These are phyloP conservation scores for Kwoniella pini DNA, from an alignment of 768 basidiomycete genomes.

Conservation along the genomic window DNA sequence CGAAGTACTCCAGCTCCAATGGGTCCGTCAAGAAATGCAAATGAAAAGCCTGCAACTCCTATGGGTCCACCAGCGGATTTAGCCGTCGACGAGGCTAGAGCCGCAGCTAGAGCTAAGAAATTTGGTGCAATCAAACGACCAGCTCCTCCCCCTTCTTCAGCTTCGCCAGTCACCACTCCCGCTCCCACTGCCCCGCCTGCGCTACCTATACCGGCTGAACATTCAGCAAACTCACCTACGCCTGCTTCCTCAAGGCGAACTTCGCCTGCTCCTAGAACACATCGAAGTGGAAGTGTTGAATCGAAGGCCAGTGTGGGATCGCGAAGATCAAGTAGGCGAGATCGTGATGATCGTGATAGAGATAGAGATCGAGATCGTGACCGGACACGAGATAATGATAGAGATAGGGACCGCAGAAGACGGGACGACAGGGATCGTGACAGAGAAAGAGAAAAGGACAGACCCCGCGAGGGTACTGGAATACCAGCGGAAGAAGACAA, in stretches of 20 bases:
- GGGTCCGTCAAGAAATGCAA: conserved; percentile 9
- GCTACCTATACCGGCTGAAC: neutral
- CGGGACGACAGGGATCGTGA: conserved; percentile 14
- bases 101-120: conserved; percentile 40
- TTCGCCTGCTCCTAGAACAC: conserved; percentile 18
- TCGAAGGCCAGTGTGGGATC: conserved; percentile 33
- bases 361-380: conserved; percentile 25
- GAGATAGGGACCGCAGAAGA: conserved; percentile 13
- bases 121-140: conserved; percentile 36
- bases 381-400: conserved; percentile 7
- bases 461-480: neutral
- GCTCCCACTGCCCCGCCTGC: conserved; percentile 5
- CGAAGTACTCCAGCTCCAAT: conserved; percentile 8
- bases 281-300: conserved; percentile 36
- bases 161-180: conserved; percentile 5
- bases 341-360: conserved; percentile 22
- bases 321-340: conserved; percentile 15
- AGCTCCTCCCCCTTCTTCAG: conserved; percentile 14
- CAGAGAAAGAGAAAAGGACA: conserved; percentile 9
- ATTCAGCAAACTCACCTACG: conserved; percentile 16
- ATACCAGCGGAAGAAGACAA: conserved; percentile 9
- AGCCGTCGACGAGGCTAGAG: conserved; percentile 39
- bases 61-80: conserved; percentile 43
- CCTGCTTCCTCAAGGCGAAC: conserved; percentile 15
- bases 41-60: conserved; percentile 2